phyloP scores from a whole-genome alignment of 1,284 basidiomycete species.

The Ceratobasidium sp. region DNA sequence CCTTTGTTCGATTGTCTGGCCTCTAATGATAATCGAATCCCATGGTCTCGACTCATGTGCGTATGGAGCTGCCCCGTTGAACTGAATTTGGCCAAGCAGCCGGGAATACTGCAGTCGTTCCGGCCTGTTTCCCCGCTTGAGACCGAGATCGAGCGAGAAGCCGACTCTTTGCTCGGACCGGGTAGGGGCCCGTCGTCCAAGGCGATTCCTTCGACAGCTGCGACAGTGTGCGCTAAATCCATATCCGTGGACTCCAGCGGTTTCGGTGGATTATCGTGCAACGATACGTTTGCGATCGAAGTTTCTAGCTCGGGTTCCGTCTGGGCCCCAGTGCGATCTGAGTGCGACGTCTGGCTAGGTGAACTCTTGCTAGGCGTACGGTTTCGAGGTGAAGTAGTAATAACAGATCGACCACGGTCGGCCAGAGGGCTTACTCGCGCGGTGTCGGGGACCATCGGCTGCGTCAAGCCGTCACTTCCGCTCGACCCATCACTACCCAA shows the following conservation, averaged over 20 bases:
- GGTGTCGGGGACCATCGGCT: neutral
- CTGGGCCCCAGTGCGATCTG: neutral
- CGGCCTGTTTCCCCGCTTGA: neutral
- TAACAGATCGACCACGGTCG: neutral
- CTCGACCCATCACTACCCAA: slow-evolving; percentile 23
- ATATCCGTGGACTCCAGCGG: neutral
- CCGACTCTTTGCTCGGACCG: neutral
- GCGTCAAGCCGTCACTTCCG: neutral
- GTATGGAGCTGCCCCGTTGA: slow-evolving; percentile 16
- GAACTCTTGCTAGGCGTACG: slow-evolving; percentile 14
- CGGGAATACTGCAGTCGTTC: slow-evolving; percentile 12
- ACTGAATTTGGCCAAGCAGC: slow-evolving; percentile 11
- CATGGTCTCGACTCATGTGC: slow-evolving; percentile 41
- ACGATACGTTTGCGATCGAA: slow-evolving; percentile 23
- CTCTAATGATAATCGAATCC: slow-evolving; percentile 6
- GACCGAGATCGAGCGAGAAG: neutral
- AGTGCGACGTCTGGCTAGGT: slow-evolving; percentile 5
- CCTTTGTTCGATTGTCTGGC: neutral
- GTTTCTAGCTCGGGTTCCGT: slow-evolving; percentile 20
- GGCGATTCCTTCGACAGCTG: slow-evolving; percentile 4
- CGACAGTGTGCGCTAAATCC: slow-evolving; percentile 16
- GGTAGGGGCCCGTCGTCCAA: neutral
- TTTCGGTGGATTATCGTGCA: slow-evolving; percentile 7
- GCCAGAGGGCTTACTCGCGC: neutral
- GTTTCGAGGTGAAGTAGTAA: slow-evolving; percentile 1